Base-by-base conservation (phyloP, 371 early-diverging fungal species). In the Mucor ambiguus region DNA sequence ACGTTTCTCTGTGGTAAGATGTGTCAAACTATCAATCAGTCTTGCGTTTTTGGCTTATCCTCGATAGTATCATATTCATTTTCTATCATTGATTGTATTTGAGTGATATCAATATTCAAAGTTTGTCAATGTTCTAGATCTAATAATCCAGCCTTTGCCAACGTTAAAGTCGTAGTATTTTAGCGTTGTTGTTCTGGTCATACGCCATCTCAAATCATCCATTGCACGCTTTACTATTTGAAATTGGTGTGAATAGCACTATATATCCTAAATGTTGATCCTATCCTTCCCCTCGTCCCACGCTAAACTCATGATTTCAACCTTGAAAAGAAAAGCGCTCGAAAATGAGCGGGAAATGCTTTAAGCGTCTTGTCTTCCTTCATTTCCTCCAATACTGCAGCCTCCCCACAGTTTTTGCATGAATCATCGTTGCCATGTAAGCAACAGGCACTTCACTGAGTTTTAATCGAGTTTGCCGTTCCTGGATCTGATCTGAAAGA, bases 261-360 rank as follows among this genome's bases (percentile, higher is more conserved):
- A 14, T 18, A 8, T 57, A 35, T 35, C 37, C 37, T 32, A 28
- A 33, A 11, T 22, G 11, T 58, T 37, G 37, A 24, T 26, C 38
- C 35, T 58, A 26, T 58, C 38, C 41, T 41, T 29, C 9, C 41
- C 29, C 9, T 38, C 38, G 37, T 59, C 60, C 44, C 60, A 59
- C 60, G 41, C 37, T 37, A 59, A 59, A 57, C 30, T 35, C 30
- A 30, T 32, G 57, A 33, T 58, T 35, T 58, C 20, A 58, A 22
- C 37, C 22, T 58, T 58, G 58, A 58, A 38, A 59, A 59, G 16
- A 59, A 43, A 43, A 28, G 2, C 20, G 28, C 60, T 26, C 60
- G 60, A 59, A 59, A 63, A 55, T 5, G 20, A 4, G 20, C 63
- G 63, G 63, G 20, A 63, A 63, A 63, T 63, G 55, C 55, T 55